These are phyloP conservation scores for Epichloe festucae DNA, from an alignment of 2,329 filamentous ascomycete species.

Conservation along the genomic window DNA sequence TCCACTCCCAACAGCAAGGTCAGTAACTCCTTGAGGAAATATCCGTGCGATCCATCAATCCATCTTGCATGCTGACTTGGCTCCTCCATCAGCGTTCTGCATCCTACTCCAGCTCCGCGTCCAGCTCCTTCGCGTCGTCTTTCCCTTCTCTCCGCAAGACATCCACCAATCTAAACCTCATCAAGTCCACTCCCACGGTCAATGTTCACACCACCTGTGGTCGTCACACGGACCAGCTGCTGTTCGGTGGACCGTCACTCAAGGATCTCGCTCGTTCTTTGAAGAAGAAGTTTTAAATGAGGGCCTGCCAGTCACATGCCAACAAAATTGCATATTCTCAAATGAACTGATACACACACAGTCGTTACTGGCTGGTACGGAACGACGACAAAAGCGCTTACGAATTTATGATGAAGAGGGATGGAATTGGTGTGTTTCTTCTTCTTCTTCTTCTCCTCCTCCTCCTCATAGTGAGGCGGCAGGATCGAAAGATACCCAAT, in stretches of 20 bases:
- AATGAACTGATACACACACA: neutral
- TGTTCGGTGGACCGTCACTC: slow-evolving; percentile 36
- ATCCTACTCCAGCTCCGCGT: slow-evolving; percentile 18
- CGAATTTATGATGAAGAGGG: slow-evolving; percentile 2
- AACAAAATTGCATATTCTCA: slow-evolving; percentile 4
- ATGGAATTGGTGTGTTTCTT: neutral
- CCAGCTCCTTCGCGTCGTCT: slow-evolving; percentile 11
- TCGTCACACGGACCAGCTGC: slow-evolving; percentile 39
- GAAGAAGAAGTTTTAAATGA: slow-evolving; percentile 17
- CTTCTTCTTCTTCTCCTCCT: neutral
- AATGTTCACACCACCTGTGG: slow-evolving; percentile 44
- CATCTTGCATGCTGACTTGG: slow-evolving; percentile 9
- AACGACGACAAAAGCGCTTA: slow-evolving; percentile 9
- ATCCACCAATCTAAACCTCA: slow-evolving; percentile 18
- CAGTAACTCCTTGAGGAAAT: neutral
- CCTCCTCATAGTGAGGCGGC: neutral
- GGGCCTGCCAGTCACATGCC: neutral
- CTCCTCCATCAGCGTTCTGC: slow-evolving; percentile 12
- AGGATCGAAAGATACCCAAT: neutral
- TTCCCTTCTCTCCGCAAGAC: slow-evolving; percentile 18
- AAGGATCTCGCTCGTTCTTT: slow-evolving; percentile 29
- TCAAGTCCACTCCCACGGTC: slow-evolving; percentile 27
- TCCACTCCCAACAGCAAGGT: slow-evolving; percentile 13
- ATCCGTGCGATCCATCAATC: no score
- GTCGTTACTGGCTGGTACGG: slow-evolving; percentile 17